phyloP scores from a whole-genome alignment of 176 grass and related monocot species.

The Elaeis guineensis region DNA sequence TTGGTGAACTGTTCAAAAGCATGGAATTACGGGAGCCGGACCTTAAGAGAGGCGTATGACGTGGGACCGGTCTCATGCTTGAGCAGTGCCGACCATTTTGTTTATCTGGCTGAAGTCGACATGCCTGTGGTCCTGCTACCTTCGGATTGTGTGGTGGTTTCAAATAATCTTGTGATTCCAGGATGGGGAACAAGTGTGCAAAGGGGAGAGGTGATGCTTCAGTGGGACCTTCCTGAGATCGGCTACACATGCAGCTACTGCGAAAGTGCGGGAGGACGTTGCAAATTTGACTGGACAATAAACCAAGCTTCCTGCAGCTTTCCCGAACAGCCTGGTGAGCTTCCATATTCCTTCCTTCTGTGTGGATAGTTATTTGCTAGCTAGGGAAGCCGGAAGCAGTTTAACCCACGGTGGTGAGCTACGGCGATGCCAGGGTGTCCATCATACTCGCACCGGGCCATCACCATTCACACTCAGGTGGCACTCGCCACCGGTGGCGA shows the following conservation, averaged over 20 bases:
- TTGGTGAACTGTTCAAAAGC: conserved; percentile 29
- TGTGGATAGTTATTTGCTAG: background rate
- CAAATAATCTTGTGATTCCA: background rate
- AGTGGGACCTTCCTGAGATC: conserved; percentile 19
- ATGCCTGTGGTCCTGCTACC: conserved; percentile 1
- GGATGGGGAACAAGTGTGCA: too few species aligned
- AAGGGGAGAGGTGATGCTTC: background rate
- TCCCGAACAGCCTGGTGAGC: conserved; percentile 4
- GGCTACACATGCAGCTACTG: conserved; percentile 11
- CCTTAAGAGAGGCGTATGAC: too few species aligned
- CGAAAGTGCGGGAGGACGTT: conserved; percentile 5
- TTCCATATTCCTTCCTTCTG: background rate
- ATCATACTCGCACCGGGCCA: too few species aligned
- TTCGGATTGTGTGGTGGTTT: conserved; percentile 16
- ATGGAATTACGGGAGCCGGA: background rate
- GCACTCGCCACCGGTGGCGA: too few species aligned
- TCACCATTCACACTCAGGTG: too few species aligned
- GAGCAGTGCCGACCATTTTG: conserved; percentile 3
- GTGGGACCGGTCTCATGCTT: conserved; percentile 11
- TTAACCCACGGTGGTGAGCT: too few species aligned
- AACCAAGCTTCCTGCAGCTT: conserved; percentile 28
- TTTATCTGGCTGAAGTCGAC: conserved; percentile 24
- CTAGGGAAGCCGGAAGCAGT: too few species aligned
- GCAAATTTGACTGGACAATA: conserved; percentile 19
- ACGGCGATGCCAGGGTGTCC: too few species aligned